A percentile compares a stretch with the other conserved stretches of the same genome.
These are phyloP conservation scores for Fragaria vesca DNA, from an alignment of 306 rosid genomes.

Conservation along the genomic window DNA sequence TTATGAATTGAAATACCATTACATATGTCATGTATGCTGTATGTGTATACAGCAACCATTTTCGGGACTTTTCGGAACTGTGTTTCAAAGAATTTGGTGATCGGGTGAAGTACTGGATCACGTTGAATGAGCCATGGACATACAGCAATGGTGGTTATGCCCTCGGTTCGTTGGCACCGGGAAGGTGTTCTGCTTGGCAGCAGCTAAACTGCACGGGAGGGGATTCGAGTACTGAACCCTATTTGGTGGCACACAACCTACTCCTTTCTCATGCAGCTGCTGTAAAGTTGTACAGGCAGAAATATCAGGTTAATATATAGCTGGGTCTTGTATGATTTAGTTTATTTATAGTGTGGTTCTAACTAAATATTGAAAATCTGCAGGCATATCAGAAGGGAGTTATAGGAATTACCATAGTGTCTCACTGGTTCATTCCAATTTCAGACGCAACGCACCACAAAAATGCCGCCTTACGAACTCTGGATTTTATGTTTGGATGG, in stretches of 20 bases:
- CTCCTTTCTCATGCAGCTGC: conserved; percentile 63
- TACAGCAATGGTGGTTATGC: conserved; percentile 30
- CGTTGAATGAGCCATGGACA: conserved; percentile 44
- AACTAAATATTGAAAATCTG: background rate
- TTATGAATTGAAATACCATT: background rate
- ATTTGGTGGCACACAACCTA: conserved; percentile 45
- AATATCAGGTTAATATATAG: conserved; percentile 28
- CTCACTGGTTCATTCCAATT: conserved; percentile 17
- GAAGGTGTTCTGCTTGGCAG: conserved; percentile 42
- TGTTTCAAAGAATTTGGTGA: conserved; percentile 58
- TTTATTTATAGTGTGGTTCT: background rate
- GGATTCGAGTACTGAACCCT: conserved; percentile 54
- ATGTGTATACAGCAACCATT: conserved; percentile 35
- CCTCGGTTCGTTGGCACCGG: conserved; percentile 14
- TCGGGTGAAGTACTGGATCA: conserved; percentile 58
- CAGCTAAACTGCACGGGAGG: conserved; percentile 37
- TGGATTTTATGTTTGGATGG: conserved; percentile 37
- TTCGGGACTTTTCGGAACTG: conserved; percentile 42
- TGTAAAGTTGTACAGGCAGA: conserved; percentile 39
- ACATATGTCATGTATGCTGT: background rate
- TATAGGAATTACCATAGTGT: conserved; percentile 18
- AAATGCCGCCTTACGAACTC: conserved; percentile 11
- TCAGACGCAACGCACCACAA: background rate
- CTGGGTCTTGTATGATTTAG: background rate
- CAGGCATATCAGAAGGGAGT: conserved; percentile 29